Percentiles rank a stretch among this genome's conserved stretches.
These are phyloP conservation scores for Alternaria brassicae DNA, from an alignment of 2,329 filamentous ascomycete genomes.

Conservation along the genomic window DNA sequence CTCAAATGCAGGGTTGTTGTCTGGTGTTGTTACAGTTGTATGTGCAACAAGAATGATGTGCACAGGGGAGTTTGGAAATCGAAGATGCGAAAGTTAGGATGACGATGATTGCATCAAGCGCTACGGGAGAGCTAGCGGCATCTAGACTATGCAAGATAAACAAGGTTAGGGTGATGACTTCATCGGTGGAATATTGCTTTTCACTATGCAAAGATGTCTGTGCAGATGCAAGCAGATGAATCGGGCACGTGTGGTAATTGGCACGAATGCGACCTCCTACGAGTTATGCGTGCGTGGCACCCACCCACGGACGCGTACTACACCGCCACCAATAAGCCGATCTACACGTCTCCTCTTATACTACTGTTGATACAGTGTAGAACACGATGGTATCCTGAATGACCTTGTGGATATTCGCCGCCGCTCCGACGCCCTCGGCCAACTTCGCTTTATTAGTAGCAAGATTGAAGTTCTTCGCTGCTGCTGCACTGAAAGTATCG, in stretches of 20 bases:
- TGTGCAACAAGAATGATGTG: neutral
- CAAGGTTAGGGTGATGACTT: slow-evolving; percentile 7
- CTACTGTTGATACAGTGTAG: slow-evolving; percentile 8
- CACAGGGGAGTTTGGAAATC: neutral
- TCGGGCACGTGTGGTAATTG: neutral
- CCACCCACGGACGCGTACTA: neutral
- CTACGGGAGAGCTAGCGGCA: slow-evolving; percentile 5
- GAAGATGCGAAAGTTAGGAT: slow-evolving; percentile 2
- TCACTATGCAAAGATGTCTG: neutral
- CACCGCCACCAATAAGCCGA: neutral
- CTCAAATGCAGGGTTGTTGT: neutral
- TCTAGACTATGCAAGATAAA: slow-evolving; percentile 1
- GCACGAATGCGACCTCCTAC: neutral
- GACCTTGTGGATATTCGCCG: slow-evolving; percentile 26
- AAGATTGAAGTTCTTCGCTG: slow-evolving; percentile 15
- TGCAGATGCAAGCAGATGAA: neutral
- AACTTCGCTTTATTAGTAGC: slow-evolving; percentile 15
- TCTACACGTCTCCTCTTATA: neutral
- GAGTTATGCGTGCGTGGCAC: neutral
- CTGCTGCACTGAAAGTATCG: slow-evolving; percentile 26
- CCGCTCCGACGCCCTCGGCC: slow-evolving; percentile 16
- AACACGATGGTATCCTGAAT: slow-evolving; percentile 22
- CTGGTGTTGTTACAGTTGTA: neutral
- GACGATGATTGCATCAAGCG: neutral
- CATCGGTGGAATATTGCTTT: slow-evolving; percentile 3